Evolutionary conservation across 208 protist species (phyloP), one percentile per base, ranked within the genome.

Genomic region (Trypanosoma vivax): DNA sequence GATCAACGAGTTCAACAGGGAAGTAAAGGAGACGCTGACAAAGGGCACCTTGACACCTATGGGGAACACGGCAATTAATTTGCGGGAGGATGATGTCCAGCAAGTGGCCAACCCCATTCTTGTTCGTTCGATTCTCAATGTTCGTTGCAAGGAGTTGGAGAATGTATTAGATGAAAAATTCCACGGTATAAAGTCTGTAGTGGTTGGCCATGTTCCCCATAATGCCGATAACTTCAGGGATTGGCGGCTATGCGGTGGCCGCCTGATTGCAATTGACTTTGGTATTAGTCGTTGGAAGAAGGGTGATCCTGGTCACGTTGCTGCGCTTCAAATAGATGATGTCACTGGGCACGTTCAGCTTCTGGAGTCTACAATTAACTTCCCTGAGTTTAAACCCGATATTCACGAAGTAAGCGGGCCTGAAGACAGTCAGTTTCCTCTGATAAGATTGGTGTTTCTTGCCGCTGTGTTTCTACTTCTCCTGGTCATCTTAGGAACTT

Each of bases 131-230:
- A 87, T 91, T 52, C 52, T 87, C 16, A 83, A 82, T 37, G 86
- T 92, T 28, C 88, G 88, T 50, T 96, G 89, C 60, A 45, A 73
- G 24, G 73, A 79, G 5, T 55, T 96, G 16, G 53, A 47, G 6
- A 70, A 60, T 3, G 78, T 91, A 40, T 70, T 94, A 16, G 55
- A 74, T 21, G 77, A 84, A 33, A 79, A 89, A 41, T 91, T 94
- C 46, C 38, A 52, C 3, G 80, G 76, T 43, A 88, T 91, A 60
- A 71, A 80, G 42, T 78, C 70, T 13, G 83, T 96, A 6, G 84
- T 96, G 28, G 86, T 96, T 23, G 89, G 86, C 45, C 85, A 96
- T 54, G 87, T 92, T 14, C 83, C 89, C 13, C 80, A 92, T 67
- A 61, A 90, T 65, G 61, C 76, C 9, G 50, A 71, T 13, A 80